Evolutionary conservation across 164 flowering plant genomes (phyloP).

Genomic region (Buxus sempervirens): DNA sequence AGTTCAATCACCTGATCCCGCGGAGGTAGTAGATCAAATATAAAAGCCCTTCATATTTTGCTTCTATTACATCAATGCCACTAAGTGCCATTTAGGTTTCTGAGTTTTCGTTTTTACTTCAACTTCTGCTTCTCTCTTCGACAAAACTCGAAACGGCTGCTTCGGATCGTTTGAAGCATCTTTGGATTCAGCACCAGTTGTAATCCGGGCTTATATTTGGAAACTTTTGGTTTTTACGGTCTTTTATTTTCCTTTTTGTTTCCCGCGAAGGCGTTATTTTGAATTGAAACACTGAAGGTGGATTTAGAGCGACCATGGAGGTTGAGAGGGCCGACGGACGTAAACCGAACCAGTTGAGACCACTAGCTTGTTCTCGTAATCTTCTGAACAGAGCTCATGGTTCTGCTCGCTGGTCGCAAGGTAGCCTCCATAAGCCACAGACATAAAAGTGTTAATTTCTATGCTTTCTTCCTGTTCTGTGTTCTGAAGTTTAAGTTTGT

Average conservation of each 20-base stretch:
- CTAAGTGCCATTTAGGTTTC: no score
- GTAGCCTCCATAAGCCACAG: constrained; percentile 20
- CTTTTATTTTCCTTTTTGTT: background rate
- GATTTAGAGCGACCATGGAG: constrained; percentile 36
- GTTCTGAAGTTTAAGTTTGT: background rate
- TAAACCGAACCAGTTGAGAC: constrained; percentile 67
- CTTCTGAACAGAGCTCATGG: constrained; percentile 89
- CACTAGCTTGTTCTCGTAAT: constrained; percentile 64
- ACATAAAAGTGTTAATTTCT: background rate
- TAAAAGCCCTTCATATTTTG: no score
- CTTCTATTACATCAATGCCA: no score
- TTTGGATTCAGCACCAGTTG: background rate
- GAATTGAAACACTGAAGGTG: background rate
- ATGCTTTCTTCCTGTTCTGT: background rate
- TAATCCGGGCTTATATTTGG: background rate
- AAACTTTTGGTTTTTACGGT: background rate
- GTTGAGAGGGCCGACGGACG: constrained; percentile 64
- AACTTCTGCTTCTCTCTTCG: no score
- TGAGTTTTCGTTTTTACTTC: no score
- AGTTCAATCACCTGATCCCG: no score
- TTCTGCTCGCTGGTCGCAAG: constrained; percentile 95
- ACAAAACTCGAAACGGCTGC: no score
- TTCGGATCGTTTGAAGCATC: background rate
- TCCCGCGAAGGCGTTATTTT: constrained; percentile 2
- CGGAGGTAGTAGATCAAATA: no score